Conservation (phyloP, 2,329 filamentous ascomycete species). For the Botrytis fabae region DNA sequence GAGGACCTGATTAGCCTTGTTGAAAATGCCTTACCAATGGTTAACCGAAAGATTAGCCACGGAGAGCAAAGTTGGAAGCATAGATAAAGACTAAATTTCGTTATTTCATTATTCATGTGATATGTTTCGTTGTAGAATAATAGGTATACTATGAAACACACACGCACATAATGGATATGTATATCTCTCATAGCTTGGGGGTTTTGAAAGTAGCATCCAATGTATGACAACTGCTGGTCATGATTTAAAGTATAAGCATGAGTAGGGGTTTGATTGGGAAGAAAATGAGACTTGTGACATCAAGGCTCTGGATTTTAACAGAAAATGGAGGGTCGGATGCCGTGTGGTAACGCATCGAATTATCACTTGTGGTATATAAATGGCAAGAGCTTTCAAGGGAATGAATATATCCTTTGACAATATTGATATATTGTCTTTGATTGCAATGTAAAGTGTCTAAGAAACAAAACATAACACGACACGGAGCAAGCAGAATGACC, state of each 20-base stretch:
- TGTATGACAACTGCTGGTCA: background rate
- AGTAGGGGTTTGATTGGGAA: background rate
- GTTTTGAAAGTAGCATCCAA: accelerated
- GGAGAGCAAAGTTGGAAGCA: background rate
- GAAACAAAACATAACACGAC: background rate
- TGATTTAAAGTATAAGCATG: background rate
- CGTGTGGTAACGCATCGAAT: background rate
- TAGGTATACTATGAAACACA: background rate
- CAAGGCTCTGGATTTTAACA: background rate
- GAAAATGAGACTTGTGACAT: background rate
- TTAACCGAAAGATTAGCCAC: accelerated
- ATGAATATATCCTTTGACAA: background rate
- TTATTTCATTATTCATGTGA: background rate
- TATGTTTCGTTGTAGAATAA: background rate
- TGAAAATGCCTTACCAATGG: background rate
- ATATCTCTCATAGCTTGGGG: background rate
- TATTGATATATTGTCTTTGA: background rate
- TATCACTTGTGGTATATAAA: background rate
- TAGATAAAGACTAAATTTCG: background rate
- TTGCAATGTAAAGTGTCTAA: background rate
- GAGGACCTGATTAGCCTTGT: background rate
- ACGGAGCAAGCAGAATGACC: background rate
- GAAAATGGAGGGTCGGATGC: too few species aligned
- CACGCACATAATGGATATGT: background rate
- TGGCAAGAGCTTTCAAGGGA: background rate